Evolutionary conservation across 2,329 filamentous ascomycete species (phyloP).

Genomic region (Botryotinia globosa): DNA sequence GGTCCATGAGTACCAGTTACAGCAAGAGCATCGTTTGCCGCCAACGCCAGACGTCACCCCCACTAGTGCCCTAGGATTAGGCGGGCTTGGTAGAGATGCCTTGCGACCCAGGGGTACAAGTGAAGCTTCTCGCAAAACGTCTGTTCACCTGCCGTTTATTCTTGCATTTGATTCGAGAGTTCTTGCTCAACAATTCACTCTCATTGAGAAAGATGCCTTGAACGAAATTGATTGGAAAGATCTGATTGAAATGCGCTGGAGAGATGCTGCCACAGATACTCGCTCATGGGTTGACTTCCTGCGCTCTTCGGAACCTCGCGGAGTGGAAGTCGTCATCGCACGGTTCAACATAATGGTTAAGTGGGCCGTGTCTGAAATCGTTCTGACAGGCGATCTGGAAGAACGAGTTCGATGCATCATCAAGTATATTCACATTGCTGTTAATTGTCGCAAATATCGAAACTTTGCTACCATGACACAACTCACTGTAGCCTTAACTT

Average conservation of each 20-base stretch:
- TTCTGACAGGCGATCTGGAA: slow-evolving; percentile 68
- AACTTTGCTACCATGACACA: slow-evolving; percentile 86
- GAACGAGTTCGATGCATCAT: slow-evolving; percentile 75
- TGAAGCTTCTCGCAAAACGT: slow-evolving; percentile 36
- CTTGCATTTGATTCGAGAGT: slow-evolving; percentile 76
- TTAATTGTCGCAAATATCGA: slow-evolving; percentile 69
- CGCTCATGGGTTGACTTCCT: slow-evolving; percentile 82
- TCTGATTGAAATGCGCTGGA: slow-evolving; percentile 80
- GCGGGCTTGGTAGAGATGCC: slow-evolving; percentile 26
- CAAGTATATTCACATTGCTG: slow-evolving; percentile 79
- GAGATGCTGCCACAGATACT: slow-evolving; percentile 63
- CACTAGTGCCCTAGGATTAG: slow-evolving; percentile 23
- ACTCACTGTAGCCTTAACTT: slow-evolving; percentile 72
- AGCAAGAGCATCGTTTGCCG: slow-evolving; percentile 27
- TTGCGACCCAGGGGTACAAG: slow-evolving; percentile 31
- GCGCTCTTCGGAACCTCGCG: slow-evolving; percentile 66
- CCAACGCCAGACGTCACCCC: slow-evolving; percentile 38
- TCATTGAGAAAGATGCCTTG: slow-evolving; percentile 82
- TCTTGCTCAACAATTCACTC: slow-evolving; percentile 77
- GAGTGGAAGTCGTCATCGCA: slow-evolving; percentile 80
- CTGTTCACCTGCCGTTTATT: slow-evolving; percentile 70
- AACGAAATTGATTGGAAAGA: slow-evolving; percentile 89
- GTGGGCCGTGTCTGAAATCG: slow-evolving; percentile 77
- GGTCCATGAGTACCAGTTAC: slow-evolving; percentile 36
- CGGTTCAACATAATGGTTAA: slow-evolving; percentile 88